Percentiles rank a stretch among this genome's conserved stretches.
phyloP scores from a whole-genome alignment of 495 filamentous ascomycete genomes.

The Clohesyomyces aquaticus region DNA sequence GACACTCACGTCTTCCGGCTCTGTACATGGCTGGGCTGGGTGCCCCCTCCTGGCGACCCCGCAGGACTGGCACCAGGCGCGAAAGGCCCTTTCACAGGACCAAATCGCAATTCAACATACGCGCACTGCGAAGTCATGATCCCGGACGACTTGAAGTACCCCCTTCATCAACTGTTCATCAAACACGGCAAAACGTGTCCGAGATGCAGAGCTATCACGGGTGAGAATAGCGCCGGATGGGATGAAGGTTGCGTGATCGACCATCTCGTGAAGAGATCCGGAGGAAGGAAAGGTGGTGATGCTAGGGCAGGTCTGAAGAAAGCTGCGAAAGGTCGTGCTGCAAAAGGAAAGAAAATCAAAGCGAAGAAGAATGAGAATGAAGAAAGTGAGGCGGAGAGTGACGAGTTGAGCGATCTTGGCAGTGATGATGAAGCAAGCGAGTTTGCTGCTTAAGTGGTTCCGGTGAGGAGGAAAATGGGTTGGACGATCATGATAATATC shows the following conservation, averaged over 20 bases:
- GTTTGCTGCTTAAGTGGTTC: too few relatives aligned
- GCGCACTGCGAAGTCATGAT: constrained; percentile 79
- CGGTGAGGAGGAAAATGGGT: too few relatives aligned
- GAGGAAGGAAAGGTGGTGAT: constrained; percentile 41
- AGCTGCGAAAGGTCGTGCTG: constrained; percentile 21
- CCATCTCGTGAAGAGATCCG: constrained; percentile 49
- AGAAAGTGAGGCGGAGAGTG: constrained; percentile 29
- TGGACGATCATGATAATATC: too few relatives aligned
- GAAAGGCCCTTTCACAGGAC: constrained; percentile 47
- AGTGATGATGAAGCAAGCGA: constrained; percentile 26
- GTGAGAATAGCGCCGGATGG: constrained; percentile 47
- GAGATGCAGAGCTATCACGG: constrained; percentile 66
- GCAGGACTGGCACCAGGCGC: constrained; percentile 18
- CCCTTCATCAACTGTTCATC: constrained; percentile 85
- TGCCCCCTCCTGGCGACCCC: constrained; percentile 56
- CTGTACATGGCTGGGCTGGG: constrained; percentile 84
- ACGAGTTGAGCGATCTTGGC: constrained; percentile 41
- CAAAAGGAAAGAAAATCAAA: too few relatives aligned
- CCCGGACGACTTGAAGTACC: constrained; percentile 85
- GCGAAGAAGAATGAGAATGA: constrained; percentile 33
- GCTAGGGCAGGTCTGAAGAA: background rate
- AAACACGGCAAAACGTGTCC: constrained; percentile 81
- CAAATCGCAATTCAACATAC: constrained; percentile 71
- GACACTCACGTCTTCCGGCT: constrained; percentile 63
- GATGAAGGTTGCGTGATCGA: constrained; percentile 52